Percentiles rank a stretch among this genome's conserved stretches.
Evolutionary conservation across 75 land plant species (phyloP).

Genomic region (Pinus taeda): DNA sequence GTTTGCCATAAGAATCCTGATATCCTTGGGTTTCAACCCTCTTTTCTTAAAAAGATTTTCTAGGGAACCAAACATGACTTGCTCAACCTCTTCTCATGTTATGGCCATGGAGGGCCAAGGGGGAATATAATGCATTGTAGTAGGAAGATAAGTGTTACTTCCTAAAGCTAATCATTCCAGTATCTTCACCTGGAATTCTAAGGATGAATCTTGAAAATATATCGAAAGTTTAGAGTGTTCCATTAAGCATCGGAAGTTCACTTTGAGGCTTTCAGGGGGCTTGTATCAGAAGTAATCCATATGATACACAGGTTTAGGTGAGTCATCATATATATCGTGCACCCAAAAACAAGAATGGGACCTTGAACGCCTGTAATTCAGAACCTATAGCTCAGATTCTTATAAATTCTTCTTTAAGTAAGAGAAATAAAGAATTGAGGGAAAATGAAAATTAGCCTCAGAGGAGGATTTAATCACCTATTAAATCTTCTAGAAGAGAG

Average conservation of each 20-base stretch:
- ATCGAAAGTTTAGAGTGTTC: slow-evolving; percentile 4
- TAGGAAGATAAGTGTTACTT: slow-evolving; percentile 29
- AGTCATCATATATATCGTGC: slow-evolving; percentile 41
- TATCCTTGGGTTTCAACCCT: slow-evolving; percentile 30
- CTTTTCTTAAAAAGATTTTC: slow-evolving; percentile 36
- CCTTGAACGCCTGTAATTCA: too few relatives aligned
- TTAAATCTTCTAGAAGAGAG: too few relatives aligned
- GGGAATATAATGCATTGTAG: slow-evolving; percentile 20
- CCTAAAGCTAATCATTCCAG: slow-evolving; percentile 35
- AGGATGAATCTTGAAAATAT: slow-evolving; percentile 17
- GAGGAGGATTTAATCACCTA: too few relatives aligned
- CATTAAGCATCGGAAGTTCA: slow-evolving; percentile 21
- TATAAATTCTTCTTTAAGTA: too few relatives aligned
- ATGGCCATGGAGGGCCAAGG: slow-evolving; percentile 26
- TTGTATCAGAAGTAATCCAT: slow-evolving; percentile 39
- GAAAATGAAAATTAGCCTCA: too few relatives aligned
- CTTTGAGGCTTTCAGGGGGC: slow-evolving; percentile 29
- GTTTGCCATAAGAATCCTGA: slow-evolving; percentile 51
- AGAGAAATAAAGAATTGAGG: too few relatives aligned
- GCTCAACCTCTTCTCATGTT: slow-evolving; percentile 33
- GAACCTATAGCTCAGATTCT: too few relatives aligned
- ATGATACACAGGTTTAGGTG: slow-evolving; percentile 9
- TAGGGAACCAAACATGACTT: slow-evolving; percentile 46
- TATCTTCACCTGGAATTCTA: too few relatives aligned
- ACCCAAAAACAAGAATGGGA: slow-evolving; percentile 50